Evolutionary conservation across 306 rosid genomes (phyloP).

Genomic region (Hippophae gyantsensis): DNA sequence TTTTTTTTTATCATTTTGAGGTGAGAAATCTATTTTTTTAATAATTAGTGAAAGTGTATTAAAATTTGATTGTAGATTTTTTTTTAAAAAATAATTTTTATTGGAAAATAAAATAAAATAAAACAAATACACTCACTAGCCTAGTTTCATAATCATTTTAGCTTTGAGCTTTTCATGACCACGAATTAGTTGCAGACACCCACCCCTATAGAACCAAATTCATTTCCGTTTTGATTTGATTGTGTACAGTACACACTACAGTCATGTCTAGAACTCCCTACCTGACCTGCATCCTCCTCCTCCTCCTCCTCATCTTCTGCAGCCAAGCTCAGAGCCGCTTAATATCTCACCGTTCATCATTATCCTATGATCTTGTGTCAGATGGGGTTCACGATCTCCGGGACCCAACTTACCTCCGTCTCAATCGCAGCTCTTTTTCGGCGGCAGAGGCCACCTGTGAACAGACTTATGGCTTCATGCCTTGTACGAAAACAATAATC

Average conservation of each 20-base stretch:
- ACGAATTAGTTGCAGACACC: too few species aligned
- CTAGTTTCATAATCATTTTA: too few species aligned
- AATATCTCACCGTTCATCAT: slow-evolving; percentile 1
- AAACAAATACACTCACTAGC: too few species aligned
- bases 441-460: slow-evolving; percentile 37
- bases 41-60: too few species aligned
- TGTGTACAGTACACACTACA: background rate
- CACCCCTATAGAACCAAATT: too few species aligned
- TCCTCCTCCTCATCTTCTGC: slow-evolving; percentile 32
- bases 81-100: too few species aligned
- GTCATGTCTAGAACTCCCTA: slow-evolving; percentile 15
- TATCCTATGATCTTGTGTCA: slow-evolving; percentile 37
- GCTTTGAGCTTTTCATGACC: too few species aligned
- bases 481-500: slow-evolving; percentile 45
- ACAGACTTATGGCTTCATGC: slow-evolving; percentile 77
- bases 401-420: slow-evolving; percentile 3
- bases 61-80: too few species aligned
- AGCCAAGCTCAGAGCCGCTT: slow-evolving; percentile 31
- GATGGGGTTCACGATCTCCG: slow-evolving; percentile 30
- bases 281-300: slow-evolving; percentile 22
- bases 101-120: too few species aligned
- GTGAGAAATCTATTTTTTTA: too few species aligned
- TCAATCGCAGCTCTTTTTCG: slow-evolving; percentile 10
- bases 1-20: too few species aligned
- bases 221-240: background rate